phyloP scores from a whole-genome alignment of 176 grass and related monocot species.

The Secale cereale region DNA sequence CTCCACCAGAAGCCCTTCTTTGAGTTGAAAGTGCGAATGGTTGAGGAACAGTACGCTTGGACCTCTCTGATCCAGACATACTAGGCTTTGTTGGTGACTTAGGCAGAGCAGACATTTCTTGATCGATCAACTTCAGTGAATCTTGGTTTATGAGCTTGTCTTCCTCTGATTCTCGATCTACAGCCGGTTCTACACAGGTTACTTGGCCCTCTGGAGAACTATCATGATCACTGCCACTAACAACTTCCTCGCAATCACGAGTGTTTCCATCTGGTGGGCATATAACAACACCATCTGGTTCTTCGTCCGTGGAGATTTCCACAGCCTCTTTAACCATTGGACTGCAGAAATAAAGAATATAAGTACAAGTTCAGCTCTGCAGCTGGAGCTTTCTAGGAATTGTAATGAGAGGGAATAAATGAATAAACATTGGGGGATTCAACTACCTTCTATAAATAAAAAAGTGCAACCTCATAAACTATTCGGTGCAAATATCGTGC shows the following conservation, averaged over 20 bases:
- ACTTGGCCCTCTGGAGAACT: conserved; percentile 27
- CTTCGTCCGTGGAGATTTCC: conserved; percentile 59
- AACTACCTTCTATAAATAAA: conserved; percentile 19
- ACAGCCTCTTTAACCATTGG: conserved; percentile 60
- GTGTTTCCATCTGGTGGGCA: conserved; percentile 36
- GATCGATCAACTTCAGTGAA: conserved; percentile 50
- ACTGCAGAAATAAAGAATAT: conserved; percentile 37
- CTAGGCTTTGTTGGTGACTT: conserved; percentile 49
- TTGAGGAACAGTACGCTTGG: conserved; percentile 55
- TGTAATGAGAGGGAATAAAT: conserved; percentile 7
- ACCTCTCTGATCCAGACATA: conserved; percentile 33
- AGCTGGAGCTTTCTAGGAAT: conserved; percentile 7
- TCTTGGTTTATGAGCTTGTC: conserved; percentile 51
- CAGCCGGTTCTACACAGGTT: conserved; percentile 23
- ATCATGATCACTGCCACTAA: conserved; percentile 32
- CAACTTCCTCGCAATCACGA: conserved; percentile 30
- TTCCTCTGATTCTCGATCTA: conserved; percentile 36
- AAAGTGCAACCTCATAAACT: conserved; percentile 15
- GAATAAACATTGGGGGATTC: background rate
- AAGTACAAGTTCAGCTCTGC: conserved; percentile 32
- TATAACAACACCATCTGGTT: conserved; percentile 53
- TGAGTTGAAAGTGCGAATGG: conserved; percentile 58
- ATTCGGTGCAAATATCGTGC: conserved; percentile 14
- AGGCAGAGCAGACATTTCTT: conserved; percentile 27
- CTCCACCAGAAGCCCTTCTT: conserved; percentile 44